Evolutionary conservation across 257 asterid genomes (phyloP).

Genomic region (Euphrasia confusa): DNA sequence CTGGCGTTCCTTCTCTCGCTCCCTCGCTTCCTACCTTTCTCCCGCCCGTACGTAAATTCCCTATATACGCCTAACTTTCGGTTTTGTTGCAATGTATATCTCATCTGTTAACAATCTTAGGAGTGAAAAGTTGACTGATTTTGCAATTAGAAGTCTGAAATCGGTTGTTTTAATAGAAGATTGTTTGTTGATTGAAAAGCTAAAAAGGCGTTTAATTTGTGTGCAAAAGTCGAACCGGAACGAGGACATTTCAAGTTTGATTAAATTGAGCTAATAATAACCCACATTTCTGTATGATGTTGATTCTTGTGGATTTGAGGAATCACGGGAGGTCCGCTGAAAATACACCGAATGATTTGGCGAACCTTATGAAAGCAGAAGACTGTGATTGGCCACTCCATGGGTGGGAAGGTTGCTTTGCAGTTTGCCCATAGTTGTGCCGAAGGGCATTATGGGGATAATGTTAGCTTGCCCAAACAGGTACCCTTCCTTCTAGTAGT

Average conservation of each 20-base stretch:
- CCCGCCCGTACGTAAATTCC: slow-evolving; percentile 42
- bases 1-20: slow-evolving; percentile 90
- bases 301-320: slow-evolving; percentile 65
- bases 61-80: neutral
- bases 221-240: neutral
- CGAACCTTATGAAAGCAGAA: slow-evolving; percentile 55
- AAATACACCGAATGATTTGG: slow-evolving; percentile 79
- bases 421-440: slow-evolving; percentile 80
- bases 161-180: too few relatives aligned
- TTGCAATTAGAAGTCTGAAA: neutral
- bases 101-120: neutral
- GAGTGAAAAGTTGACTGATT: neutral
- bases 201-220: neutral
- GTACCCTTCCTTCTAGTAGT: slow-evolving; percentile 34
- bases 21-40: slow-evolving; percentile 57
- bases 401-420: slow-evolving; percentile 96
- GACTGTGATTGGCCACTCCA: slow-evolving; percentile 89
- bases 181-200: neutral
- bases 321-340: slow-evolving; percentile 88
- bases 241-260: neutral
- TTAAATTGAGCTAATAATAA: too few relatives aligned
- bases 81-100: neutral
- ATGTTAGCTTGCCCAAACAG: slow-evolving; percentile 65
- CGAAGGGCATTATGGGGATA: slow-evolving; percentile 54
- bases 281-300: neutral